Percentiles rank a stretch among this genome's conserved stretches.
Evolutionary conservation across 176 grass and related monocot species (phyloP).

Genomic region (Hordeum vulgare): DNA sequence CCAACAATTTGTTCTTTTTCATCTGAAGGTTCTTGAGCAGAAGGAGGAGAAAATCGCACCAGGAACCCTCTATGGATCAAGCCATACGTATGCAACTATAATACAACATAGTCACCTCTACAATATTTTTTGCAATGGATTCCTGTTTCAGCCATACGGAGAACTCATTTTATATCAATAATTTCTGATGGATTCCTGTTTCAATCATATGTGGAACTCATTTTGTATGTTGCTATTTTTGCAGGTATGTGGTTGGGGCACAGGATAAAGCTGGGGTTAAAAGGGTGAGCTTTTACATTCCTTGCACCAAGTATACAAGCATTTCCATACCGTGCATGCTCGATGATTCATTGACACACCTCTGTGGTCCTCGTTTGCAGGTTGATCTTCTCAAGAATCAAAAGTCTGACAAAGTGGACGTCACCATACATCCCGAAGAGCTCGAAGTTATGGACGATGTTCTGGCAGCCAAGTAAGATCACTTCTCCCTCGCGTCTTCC

Average conservation of each 20-base stretch:
- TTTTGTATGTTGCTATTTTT: conserved; percentile 10
- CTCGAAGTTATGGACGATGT: conserved; percentile 98
- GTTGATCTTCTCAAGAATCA: conserved; percentile 95
- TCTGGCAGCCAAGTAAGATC: conserved; percentile 85
- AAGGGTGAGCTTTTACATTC: conserved; percentile 49
- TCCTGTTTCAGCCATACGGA: background rate
- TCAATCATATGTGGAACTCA: background rate
- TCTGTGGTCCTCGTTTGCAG: background rate
- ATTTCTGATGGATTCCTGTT: background rate
- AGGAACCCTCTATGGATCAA: conserved; percentile 55
- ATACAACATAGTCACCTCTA: background rate
- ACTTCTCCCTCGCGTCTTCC: background rate
- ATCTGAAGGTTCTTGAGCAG: conserved; percentile 64
- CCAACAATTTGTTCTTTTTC: background rate
- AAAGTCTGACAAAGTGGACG: conserved; percentile 94
- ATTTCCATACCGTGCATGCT: background rate
- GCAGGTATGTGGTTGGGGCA: conserved; percentile 70
- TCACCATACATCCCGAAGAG: conserved; percentile 97
- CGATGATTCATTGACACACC: background rate
- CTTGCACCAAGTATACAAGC: background rate
- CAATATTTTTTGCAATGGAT: background rate
- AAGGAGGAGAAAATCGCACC: conserved; percentile 73
- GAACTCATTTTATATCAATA: background rate
- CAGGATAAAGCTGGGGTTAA: conserved; percentile 78
- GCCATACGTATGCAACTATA: conserved; percentile 53